Evolutionary conservation across 306 rosid species (phyloP).

Genomic region (Prunus armeniaca): DNA sequence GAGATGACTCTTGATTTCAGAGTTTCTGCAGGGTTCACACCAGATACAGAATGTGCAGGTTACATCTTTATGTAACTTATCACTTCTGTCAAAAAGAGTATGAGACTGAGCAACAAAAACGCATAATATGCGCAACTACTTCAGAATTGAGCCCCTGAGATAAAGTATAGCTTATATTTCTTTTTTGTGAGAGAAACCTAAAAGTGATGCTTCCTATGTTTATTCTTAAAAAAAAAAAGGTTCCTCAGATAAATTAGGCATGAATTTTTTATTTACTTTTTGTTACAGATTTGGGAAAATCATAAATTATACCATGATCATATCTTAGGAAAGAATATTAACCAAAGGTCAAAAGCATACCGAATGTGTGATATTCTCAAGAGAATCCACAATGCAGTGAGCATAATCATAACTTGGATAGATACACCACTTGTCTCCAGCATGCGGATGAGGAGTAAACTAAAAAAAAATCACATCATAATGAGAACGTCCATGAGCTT

Average conservation of each 20-base stretch:
- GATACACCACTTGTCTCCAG: conserved; percentile 99
- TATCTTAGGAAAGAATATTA: conserved; percentile 4
- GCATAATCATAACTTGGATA: conserved; percentile 98
- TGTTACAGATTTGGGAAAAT: not conserved
- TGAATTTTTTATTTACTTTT: not conserved
- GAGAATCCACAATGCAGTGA: conserved; percentile 98
- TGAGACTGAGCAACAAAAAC: no score
- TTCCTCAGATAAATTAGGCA: not conserved
- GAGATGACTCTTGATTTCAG: no score
- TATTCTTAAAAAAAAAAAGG: not conserved
- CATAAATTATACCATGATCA: not conserved
- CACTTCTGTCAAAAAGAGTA: no score
- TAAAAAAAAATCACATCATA: conserved; percentile 32
- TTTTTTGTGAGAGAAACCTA: not conserved
- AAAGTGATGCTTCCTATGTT: not conserved
- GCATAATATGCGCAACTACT: no score
- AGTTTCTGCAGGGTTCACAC: no score
- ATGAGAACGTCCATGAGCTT: conserved; percentile 9
- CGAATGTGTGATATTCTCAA: conserved; percentile 93
- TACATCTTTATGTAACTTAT: no score
- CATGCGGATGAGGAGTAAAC: conserved; percentile 97
- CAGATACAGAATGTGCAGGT: no score
- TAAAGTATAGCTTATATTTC: not conserved
- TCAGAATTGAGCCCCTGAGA: not conserved
- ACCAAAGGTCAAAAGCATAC: conserved; percentile 44